These are phyloP conservation scores for Amanita inopinata DNA, from an alignment of 768 basidiomycete species.

Conservation along the genomic window DNA sequence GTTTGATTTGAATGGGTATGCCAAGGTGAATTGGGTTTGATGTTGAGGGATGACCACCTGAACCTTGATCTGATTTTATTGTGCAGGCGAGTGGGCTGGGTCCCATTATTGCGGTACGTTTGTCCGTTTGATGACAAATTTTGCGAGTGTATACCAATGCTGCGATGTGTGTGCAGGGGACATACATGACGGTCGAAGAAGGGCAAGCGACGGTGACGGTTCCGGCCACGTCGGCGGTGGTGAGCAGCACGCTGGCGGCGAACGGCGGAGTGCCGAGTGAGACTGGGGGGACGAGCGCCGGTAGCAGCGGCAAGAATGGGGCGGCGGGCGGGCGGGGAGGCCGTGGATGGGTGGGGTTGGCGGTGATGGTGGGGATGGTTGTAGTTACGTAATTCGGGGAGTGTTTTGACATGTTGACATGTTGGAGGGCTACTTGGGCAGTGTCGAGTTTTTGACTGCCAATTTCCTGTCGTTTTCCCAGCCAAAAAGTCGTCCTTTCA, in stretches of 20 bases:
- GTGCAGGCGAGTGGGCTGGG: slow-evolving; percentile 51
- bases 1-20: slow-evolving; percentile 51
- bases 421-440: not conserved
- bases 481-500: not conserved
- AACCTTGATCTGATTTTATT: too few relatives aligned
- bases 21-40: too few relatives aligned
- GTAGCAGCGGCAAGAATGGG: not conserved
- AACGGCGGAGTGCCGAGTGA: not conserved
- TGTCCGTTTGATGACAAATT: too few relatives aligned
- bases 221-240: slow-evolving; percentile 54
- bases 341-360: not conserved
- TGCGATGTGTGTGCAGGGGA: slow-evolving; percentile 36
- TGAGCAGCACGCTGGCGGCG: slow-evolving; percentile 46
- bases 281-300: not conserved
- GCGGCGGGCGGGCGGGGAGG: not conserved
- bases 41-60: too few relatives aligned
- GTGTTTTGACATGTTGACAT: slow-evolving; percentile 2
- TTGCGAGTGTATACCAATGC: slow-evolving; percentile 1
- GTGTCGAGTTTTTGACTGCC: slow-evolving; percentile 1
- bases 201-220: slow-evolving; percentile 46
- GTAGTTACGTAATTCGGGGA: not conserved
- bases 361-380: not conserved
- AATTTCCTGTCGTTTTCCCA: slow-evolving; percentile 3
- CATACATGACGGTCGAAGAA: slow-evolving; percentile 66
- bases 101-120: slow-evolving; percentile 44